Evolutionary conservation across 257 asterid genomes (phyloP), one percentile per base, ranked within the genome.

Genomic region (Solanum paucissectum): DNA sequence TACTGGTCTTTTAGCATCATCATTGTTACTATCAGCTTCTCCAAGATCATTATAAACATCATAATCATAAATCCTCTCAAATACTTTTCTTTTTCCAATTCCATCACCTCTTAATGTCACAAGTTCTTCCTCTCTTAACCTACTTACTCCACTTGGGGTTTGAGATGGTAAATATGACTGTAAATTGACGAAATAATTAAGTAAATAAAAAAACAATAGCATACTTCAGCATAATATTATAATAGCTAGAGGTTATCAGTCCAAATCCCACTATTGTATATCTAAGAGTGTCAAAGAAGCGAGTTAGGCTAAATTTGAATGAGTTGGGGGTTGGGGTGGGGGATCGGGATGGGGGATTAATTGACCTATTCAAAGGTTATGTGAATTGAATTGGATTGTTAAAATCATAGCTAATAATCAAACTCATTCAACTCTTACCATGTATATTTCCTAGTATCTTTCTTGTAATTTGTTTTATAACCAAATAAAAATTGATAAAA

Each of bases 11-110:
- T 29, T 29, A 29, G 29, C 29, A 29, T 29, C 29, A 29, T 29
- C 29, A 29, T 29, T 29, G 29, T 29, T 29, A 29, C 29, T 29
- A 29, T 29, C 29, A 29, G 29, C 29, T 29, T 29, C 29, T 29
- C 98, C 98, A 14, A 96, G 88, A 88, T 95, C 98, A 69, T 96
- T 96, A 86, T 96, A 96, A 33, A 93, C 94, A 68, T 96, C 98
- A 75, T 96, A 96, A 21, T 96, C 98, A 49, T 96, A 96, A 2
- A 95, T 82, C 68, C 96, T 90, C n/a, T 94, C 98, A 32, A 75
- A 72, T 4, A 1, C 9, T 87, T 95, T 84, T 40, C 96, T 93
- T 66, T 93, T 87, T 20, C 98, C 98, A 27, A 72, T 7, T 71
- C 98, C 98, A 75, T 95, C 91, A 0, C 98, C 98, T 36, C 96